Evolutionary conservation across 768 basidiomycete genomes (phyloP), one percentile per base, ranked within the genome.

Genomic region (Pleurotus djamor): DNA sequence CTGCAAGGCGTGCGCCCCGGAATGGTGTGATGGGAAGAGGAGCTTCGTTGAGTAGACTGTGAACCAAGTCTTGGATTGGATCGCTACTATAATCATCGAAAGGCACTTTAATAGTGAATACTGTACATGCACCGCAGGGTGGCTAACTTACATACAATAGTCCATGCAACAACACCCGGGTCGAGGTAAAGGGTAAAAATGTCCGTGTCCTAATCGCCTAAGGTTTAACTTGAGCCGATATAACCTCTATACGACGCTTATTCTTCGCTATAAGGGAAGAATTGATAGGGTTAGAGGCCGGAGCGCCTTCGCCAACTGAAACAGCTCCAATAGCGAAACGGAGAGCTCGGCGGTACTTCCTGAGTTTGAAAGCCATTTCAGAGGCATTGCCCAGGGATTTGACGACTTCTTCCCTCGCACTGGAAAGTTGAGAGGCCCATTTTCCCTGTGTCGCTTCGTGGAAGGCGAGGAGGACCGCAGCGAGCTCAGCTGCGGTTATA

Each of bases 331-430:
- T 58, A 17, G 68, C 73, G 35, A 66, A 71, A 33, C 57, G 61
- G 43, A 71, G 55, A 14, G 70, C 70, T 35, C 60, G 59, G 10
- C 64, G 59, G 48, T 66, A 66, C 8, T 63, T 55, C 17, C 57
- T 50, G 37, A 59, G 48, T 1, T 65, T 60, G 16, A 69, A 57
- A 21, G 68, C 68, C 74, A 74, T 74, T 64, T 75, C 72, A 4
- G 74, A 70, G 13, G 71, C 72, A 56, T 75, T 73, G 0, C 70
- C 70, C 10, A 75, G 55, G 37, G 68, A 72, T 13, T 72, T 62
- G 0, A 72, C 73, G 3, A 69, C 60, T 52, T 75, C 72, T 45
- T 63, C 68, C 45, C 67, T 59, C 10, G 64, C 64, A 12, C 68
- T 71, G 2, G 38, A 12, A 8, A 71, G 48, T 12, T 64, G 50